These are phyloP conservation scores for Vicia villosa DNA, from an alignment of 306 rosid species.

Conservation along the genomic window DNA sequence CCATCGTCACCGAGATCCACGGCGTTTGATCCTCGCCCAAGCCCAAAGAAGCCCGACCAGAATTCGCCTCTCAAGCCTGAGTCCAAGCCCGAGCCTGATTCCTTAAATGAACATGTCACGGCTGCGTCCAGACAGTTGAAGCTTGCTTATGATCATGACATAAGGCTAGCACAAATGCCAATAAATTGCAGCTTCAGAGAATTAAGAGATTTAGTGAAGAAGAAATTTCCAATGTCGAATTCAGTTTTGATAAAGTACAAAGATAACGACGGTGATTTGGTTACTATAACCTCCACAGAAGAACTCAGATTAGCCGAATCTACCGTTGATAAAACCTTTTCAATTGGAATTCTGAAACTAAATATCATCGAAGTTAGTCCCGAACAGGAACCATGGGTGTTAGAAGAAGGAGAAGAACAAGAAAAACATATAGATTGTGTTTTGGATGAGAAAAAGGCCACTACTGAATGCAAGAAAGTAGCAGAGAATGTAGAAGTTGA, in stretches of 20 bases:
- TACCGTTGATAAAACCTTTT: constrained; percentile 57
- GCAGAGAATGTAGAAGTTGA: constrained; percentile 78
- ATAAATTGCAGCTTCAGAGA: constrained; percentile 46
- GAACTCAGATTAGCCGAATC: constrained; percentile 89
- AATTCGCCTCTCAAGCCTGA: not conserved
- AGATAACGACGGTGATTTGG: constrained; percentile 86
- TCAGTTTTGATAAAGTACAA: constrained; percentile 83
- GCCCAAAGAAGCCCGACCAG: not conserved
- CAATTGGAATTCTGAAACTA: constrained; percentile 71
- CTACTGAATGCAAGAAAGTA: constrained; percentile 49
- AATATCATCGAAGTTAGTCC: constrained; percentile 81
- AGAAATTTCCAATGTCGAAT: constrained; percentile 77
- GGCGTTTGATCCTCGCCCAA: not conserved
- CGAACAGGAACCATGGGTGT: constrained; percentile 81
- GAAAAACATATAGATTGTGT: constrained; percentile 29
- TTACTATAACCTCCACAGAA: constrained; percentile 80
- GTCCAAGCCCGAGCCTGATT: not conserved
- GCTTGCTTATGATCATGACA: constrained; percentile 75
- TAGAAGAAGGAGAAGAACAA: constrained; percentile 74
- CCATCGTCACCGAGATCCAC: not conserved
- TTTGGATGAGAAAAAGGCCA: not conserved
- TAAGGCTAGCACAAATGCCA: constrained; percentile 85
- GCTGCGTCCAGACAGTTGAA: constrained; percentile 25
- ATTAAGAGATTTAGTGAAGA: constrained; percentile 67
- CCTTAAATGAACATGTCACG: not conserved